A percentile compares a stretch with the other conserved stretches of the same genome.
Evolutionary conservation across 2,329 filamentous ascomycete genomes (phyloP).

Genomic region (Microascus cirrosus): DNA sequence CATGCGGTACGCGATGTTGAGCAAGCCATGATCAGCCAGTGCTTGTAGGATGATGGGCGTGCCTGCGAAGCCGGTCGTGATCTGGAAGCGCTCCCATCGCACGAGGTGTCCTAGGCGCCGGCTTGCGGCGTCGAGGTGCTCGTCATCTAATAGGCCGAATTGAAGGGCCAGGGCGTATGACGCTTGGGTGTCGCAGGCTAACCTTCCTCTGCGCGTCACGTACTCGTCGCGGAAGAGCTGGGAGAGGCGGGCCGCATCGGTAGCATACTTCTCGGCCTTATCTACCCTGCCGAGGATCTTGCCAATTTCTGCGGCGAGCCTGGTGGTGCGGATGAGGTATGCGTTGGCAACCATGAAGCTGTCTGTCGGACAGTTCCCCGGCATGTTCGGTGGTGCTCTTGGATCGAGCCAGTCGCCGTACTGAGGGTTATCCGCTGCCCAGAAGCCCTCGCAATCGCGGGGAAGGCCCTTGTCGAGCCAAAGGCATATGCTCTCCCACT

Average conservation of each 20-base stretch:
- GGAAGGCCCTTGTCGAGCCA: too few relatives aligned
- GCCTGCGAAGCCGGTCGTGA: conserved; percentile 31
- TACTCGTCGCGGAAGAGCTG: conserved; percentile 22
- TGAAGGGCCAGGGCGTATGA: conserved; percentile 23
- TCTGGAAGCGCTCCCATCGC: conserved; percentile 18
- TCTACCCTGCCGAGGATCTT: conserved; percentile 18
- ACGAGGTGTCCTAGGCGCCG: conserved; percentile 17
- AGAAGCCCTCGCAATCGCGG: too few relatives aligned
- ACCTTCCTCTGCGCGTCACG: conserved; percentile 14
- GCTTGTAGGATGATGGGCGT: conserved; percentile 25
- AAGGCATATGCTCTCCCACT: too few relatives aligned
- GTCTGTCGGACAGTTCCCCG: conserved; percentile 26
- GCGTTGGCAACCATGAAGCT: conserved; percentile 30
- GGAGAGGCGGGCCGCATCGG: too few relatives aligned
- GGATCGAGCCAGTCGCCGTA: conserved; percentile 36
- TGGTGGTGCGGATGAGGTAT: conserved; percentile 31
- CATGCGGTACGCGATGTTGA: conserved; percentile 21
- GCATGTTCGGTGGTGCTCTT: conserved; percentile 25
- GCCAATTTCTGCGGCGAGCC: conserved; percentile 22
- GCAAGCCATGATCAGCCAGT: conserved; percentile 6
- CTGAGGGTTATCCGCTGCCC: not conserved
- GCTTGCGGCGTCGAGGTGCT: conserved; percentile 7
- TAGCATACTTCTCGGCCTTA: too few relatives aligned
- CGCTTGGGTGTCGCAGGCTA: conserved; percentile 27
- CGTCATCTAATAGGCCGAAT: conserved; percentile 23